Evolutionary conservation across 148 eudicot species (phyloP), one percentile per base, ranked within the genome.

Genomic region (Silene conica): DNA sequence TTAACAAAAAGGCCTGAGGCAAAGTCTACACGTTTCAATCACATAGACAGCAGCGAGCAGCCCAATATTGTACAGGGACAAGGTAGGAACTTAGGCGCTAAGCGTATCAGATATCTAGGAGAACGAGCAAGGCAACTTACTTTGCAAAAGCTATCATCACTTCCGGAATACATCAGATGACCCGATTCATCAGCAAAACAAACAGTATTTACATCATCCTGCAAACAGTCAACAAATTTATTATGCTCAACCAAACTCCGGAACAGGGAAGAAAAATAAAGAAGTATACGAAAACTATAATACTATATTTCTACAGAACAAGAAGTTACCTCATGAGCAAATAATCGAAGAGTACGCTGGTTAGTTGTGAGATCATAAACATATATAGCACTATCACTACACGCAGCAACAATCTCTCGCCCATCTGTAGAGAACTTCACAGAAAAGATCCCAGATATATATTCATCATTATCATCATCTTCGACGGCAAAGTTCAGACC

Each of bases 131-230:
- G 23, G 21, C 0, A n/a, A 31, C 79, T 79, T 86, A 92, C 96
- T 85, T 92, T 92, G 77, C 92, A 90, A 63, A 88, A 85, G 74
- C 64, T 78, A 83, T 92, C 96, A 48, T 92, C 97, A 76, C 97
- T 87, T 65, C 97, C 96, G 38, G 97, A 92, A 76, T 83, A 88
- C 48, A 90, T 82, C 64, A 92, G 79, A 74, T 92, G 80, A 77
- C 96, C 90, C 74, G 83, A 82, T 81, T 87, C 96, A 78, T 92
- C 97, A 74, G 92, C 96, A 84, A 92, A 92, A 78, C 96, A 92
- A 34, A 92, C 97, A 46, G 90, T 73, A 72, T 92, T 92, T 77
- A 92, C 97, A 88, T 92, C 97, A 65, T 86, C 86, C 97, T 92
- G 89, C 89, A 82, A 55, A 14, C 55, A 9, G 12, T 18, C 55